Evolutionary conservation across 495 filamentous ascomycete species (phyloP).

Genomic region (Daldinia vernicosa): DNA sequence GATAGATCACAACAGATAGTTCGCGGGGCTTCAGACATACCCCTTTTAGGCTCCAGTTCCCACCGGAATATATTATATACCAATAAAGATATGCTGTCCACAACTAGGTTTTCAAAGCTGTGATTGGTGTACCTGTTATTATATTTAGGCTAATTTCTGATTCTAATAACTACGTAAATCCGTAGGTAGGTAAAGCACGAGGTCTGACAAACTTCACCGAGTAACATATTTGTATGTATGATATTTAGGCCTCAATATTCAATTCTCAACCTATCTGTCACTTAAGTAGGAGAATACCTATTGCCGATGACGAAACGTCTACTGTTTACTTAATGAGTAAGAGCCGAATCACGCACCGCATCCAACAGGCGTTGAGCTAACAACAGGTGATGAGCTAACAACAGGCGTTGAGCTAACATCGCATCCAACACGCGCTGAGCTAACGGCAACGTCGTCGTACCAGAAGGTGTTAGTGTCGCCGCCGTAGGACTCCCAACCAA

Average conservation of each 20-base stretch:
- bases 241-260: not conserved
- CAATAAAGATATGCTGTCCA: not conserved
- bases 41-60: slow-evolving; percentile 1
- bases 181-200: not conserved
- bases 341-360: slow-evolving; percentile 41
- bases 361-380: slow-evolving; percentile 58
- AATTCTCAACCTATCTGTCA: not conserved
- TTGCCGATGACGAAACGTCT: not conserved
- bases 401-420: no score
- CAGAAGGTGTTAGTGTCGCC: slow-evolving; percentile 67
- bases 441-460: slow-evolving; percentile 63
- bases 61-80: not conserved
- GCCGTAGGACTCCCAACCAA: slow-evolving; percentile 68
- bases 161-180: no score
- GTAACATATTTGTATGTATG: not conserved
- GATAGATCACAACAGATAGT: not conserved
- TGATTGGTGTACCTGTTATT: not conserved
- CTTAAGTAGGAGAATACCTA: not conserved
- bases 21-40: not conserved
- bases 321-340: not conserved
- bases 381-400: no score
- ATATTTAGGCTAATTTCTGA: not conserved
- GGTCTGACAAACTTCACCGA: not conserved
- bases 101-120: not conserved
- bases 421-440: slow-evolving; percentile 60